A percentile compares a stretch with the other conserved stretches of the same genome.
Conservation (phyloP, 441 rosid genomes). For the Isatis lusitanica region DNA sequence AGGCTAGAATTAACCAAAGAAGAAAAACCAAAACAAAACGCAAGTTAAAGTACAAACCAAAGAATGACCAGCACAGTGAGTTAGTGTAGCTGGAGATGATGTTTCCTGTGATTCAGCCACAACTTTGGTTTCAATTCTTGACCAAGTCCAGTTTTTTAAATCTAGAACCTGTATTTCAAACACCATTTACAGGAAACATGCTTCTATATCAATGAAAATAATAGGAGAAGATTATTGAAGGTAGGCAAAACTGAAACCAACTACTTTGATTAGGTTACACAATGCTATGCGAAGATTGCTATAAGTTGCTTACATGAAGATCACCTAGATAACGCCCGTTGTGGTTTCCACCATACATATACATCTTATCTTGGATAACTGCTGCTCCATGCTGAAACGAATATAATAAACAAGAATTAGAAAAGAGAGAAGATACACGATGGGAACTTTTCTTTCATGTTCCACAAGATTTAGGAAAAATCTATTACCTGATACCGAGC, state of each 20-base stretch:
- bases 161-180: slow-evolving; percentile 67
- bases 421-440: slow-evolving; percentile 23
- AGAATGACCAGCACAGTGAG: slow-evolving; percentile 89
- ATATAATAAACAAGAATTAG: slow-evolving; percentile 25
- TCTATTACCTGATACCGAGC: slow-evolving; percentile 76
- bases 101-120: slow-evolving; percentile 53
- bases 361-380: slow-evolving; percentile 81
- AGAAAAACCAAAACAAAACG: slow-evolving; percentile 10
- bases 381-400: slow-evolving; percentile 86
- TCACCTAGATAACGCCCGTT: slow-evolving; percentile 91
- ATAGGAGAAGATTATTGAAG: slow-evolving; percentile 3
- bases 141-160: slow-evolving; percentile 89
- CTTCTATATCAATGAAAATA: not conserved
- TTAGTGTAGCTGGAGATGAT: slow-evolving; percentile 42
- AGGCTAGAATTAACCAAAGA: not conserved
- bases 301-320: slow-evolving; percentile 67
- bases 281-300: slow-evolving; percentile 3
- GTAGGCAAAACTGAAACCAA: slow-evolving; percentile 2
- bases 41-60: slow-evolving; percentile 54
- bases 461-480: slow-evolving; percentile 43
- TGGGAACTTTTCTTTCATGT: slow-evolving; percentile 47
- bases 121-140: slow-evolving; percentile 65
- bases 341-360: slow-evolving; percentile 86
- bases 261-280: not conserved
- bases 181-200: slow-evolving; percentile 17